Evolutionary conservation across 345 rosid genomes (phyloP), one percentile per base, ranked within the genome.

Genomic region (Acer campestre): DNA sequence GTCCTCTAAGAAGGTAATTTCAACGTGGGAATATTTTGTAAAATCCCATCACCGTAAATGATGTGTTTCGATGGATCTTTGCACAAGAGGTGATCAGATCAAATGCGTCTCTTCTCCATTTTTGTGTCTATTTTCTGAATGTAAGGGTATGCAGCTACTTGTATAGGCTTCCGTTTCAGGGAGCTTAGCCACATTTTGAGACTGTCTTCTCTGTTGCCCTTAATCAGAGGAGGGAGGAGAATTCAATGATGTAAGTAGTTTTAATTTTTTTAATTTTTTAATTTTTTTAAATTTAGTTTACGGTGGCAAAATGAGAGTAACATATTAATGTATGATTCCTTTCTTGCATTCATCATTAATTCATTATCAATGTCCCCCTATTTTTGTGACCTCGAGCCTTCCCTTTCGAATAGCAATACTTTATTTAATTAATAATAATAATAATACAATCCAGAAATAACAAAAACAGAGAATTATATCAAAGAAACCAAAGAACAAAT

Each of bases 61-160:
- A 18, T 14, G 10, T 18, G 44, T 40, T 25, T 17, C 3, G 1
- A 17, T 51, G 18, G 40, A 55, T 66, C 16, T 42, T 23, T 35
- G 72, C n/a, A 11, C 1, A 2, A 8, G 31, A 18, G 63, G 48
- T 63, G 38, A 31, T 13, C 40, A 38, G 12, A 6, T 40, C 58
- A 23, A 13, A 76, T 42, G 44, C 67, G 25, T 67, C 17, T 67
- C 25, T 3, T 18, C 42, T 76, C 73, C 59, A 67, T 42, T 78
- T 73, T 59, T 73, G 77, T 42, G 20, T 31, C 49, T 35, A 6
- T 56, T 20, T 23, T 25, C 20, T 2, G 10, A 40, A 27, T 27
- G 35, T 6, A 64, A 22, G 35, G 62, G 71, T 6, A 10, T 16
- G 35, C 58, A 14, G 44, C 64, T 46, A 27, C 42, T 6, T 14